A percentile compares a stretch with the other conserved stretches of the same genome.
Evolutionary conservation across 768 basidiomycete species (phyloP).

Genomic region (Podaxis sp.): DNA sequence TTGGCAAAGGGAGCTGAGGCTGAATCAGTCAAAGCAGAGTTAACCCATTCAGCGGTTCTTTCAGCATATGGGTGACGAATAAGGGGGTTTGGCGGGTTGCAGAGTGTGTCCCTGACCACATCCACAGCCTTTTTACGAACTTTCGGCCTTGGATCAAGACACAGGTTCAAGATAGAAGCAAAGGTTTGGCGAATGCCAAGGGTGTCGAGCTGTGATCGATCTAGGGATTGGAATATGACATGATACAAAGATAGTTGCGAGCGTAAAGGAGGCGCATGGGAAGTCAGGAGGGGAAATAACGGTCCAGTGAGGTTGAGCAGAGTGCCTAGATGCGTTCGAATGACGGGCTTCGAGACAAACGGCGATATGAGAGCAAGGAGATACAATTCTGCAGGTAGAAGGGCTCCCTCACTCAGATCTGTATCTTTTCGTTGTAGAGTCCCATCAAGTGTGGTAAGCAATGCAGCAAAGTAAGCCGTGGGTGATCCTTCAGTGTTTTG

Average conservation of each 20-base stretch:
- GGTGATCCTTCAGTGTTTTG: slow-evolving; percentile 63
- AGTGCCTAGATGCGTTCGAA: slow-evolving; percentile 70
- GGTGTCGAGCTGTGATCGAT: slow-evolving; percentile 63
- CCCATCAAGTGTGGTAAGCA: slow-evolving; percentile 80
- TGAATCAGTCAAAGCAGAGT: slow-evolving; percentile 61
- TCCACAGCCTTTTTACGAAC: slow-evolving; percentile 90
- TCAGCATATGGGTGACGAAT: slow-evolving; percentile 82
- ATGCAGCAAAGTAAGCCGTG: slow-evolving; percentile 93
- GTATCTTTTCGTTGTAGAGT: slow-evolving; percentile 58
- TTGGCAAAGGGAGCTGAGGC: slow-evolving; percentile 57
- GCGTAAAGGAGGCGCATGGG: slow-evolving; percentile 75
- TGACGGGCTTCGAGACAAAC: slow-evolving; percentile 74
- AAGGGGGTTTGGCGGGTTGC: slow-evolving; percentile 72
- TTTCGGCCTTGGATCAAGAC: slow-evolving; percentile 87
- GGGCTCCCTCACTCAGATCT: slow-evolving; percentile 57
- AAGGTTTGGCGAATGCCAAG: slow-evolving; percentile 76
- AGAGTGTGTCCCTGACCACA: slow-evolving; percentile 72
- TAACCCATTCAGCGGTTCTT: slow-evolving; percentile 76
- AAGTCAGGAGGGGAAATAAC: slow-evolving; percentile 62
- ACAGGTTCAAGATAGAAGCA: slow-evolving; percentile 77
- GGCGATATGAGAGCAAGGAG: slow-evolving; percentile 75
- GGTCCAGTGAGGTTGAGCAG: slow-evolving; percentile 73
- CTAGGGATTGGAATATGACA: slow-evolving; percentile 62
- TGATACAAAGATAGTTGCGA: slow-evolving; percentile 82
- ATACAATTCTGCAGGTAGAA: slow-evolving; percentile 82